Evolutionary conservation across 176 grass and related monocot genomes (phyloP).

Genomic region (Carex myosuroides): DNA sequence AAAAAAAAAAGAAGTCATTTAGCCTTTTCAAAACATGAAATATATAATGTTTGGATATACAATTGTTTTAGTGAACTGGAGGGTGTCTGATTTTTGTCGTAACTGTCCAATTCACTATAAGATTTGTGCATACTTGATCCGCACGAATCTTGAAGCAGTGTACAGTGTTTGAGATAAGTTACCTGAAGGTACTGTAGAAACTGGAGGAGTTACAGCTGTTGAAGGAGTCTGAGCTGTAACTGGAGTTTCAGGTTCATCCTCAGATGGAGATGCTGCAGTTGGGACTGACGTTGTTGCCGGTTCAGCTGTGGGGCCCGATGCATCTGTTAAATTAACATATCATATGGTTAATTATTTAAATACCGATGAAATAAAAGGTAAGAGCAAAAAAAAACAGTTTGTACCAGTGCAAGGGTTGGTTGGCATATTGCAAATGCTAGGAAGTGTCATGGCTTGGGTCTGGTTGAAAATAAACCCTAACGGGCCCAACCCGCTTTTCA

Average conservation of each 20-base stretch:
- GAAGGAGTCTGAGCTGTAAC: constrained; percentile 14
- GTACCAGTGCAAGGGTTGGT: constrained; percentile 58
- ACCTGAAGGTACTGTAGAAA: constrained; percentile 15
- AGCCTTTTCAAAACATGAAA: background rate
- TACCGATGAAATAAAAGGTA: background rate
- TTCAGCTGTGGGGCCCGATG: background rate
- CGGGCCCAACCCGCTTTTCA: constrained; percentile 34
- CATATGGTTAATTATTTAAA: background rate
- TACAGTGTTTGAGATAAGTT: background rate
- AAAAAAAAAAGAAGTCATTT: background rate
- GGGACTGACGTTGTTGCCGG: constrained; percentile 5
- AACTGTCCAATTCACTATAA: too few relatives aligned
- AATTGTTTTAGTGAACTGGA: background rate
- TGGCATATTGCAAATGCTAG: constrained; percentile 72
- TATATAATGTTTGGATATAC: background rate
- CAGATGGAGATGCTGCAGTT: background rate
- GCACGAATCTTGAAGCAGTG: too few relatives aligned
- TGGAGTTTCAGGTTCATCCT: background rate
- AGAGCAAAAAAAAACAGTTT: background rate
- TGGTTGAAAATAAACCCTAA: constrained; percentile 54
- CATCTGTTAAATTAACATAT: constrained; percentile 1
- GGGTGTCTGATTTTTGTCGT: too few relatives aligned
- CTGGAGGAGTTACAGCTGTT: background rate
- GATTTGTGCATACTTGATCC: too few relatives aligned
- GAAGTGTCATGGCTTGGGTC: constrained; percentile 50